Percentiles rank a stretch among this genome's conserved stretches.
Evolutionary conservation across 2,329 filamentous ascomycete species (phyloP).

Genomic region (Colletotrichum incanum): DNA sequence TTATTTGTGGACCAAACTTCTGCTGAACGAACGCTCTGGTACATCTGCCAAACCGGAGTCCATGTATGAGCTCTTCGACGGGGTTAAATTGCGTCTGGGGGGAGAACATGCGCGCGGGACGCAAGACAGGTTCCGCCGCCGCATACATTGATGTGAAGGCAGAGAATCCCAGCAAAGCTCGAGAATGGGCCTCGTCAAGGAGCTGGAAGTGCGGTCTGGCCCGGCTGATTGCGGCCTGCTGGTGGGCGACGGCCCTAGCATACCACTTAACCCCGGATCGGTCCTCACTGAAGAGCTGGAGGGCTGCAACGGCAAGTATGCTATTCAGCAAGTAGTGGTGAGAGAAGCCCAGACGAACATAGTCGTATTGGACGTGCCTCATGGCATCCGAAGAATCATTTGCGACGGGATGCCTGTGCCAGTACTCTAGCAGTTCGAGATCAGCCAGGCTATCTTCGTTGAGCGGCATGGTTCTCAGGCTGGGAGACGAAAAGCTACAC

Average conservation of each 20-base stretch:
- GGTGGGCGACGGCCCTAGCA: conserved; percentile 4
- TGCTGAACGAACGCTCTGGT: neutral
- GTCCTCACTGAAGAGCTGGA: neutral
- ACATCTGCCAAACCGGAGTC: neutral
- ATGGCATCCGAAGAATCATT: neutral
- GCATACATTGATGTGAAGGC: neutral
- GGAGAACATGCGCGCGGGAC: neutral
- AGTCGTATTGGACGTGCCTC: neutral
- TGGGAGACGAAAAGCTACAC: conserved; percentile 15
- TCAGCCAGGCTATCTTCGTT: conserved; percentile 25
- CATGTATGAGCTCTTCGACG: neutral
- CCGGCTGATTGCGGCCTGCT: conserved; percentile 12
- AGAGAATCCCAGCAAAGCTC: neutral
- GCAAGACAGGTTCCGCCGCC: neutral
- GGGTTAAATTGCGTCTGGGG: neutral
- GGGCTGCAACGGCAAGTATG: neutral
- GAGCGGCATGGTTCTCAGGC: conserved; percentile 1
- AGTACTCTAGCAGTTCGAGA: conserved; percentile 17
- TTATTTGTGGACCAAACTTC: neutral
- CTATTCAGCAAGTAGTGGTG: neutral
- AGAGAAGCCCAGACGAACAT: neutral
- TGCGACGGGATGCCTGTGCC: conserved; percentile 1
- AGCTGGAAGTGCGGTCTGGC: conserved; percentile 8
- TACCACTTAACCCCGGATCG: conserved; percentile 14
- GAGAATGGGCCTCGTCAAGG: neutral